Percentiles rank a stretch among this genome's conserved stretches.
Conservation (phyloP, 306 rosid genomes). For the Amphicarpaea edgeworthii region DNA sequence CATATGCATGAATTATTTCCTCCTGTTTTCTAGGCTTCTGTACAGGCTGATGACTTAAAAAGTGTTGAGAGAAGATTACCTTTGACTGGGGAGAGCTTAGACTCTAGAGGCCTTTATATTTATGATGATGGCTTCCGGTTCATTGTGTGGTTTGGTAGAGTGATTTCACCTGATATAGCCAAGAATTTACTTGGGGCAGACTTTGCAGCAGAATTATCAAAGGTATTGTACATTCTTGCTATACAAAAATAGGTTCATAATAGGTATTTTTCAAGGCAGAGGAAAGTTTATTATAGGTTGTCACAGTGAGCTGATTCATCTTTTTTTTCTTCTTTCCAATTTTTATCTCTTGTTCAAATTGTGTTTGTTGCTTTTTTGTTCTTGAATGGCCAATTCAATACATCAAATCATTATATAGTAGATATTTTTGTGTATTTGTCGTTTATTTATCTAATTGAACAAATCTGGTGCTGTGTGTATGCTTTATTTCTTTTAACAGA, state of each 20-base stretch:
- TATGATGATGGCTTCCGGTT: constrained; percentile 86
- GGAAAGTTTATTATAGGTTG: constrained; percentile 5
- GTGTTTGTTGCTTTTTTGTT: constrained; percentile 26
- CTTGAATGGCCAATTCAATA: constrained; percentile 34
- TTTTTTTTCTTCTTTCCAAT: not conserved
- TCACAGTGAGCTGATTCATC: constrained; percentile 4
- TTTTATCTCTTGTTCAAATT: not conserved
- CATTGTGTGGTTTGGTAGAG: constrained; percentile 92
- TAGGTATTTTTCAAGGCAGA: constrained; percentile 33
- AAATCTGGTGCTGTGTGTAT: constrained; percentile 29
- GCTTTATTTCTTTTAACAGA: constrained; percentile 58
- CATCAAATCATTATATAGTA: constrained; percentile 17
- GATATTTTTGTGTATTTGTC: constrained; percentile 29
- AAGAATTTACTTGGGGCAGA: constrained; percentile 88
- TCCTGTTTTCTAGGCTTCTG: constrained; percentile 57
- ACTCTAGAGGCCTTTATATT: constrained; percentile 87
- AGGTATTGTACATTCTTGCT: constrained; percentile 62
- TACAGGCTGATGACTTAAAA: constrained; percentile 60
- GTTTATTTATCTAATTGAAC: constrained; percentile 13
- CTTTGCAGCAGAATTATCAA: constrained; percentile 92
- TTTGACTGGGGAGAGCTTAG: constrained; percentile 81
- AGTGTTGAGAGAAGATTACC: constrained; percentile 80
- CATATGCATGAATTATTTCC: constrained; percentile 44
- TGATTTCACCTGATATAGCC: constrained; percentile 91
- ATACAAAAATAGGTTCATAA: constrained; percentile 11